These are phyloP conservation scores for Candida pseudoglaebosa DNA, from an alignment of 805 yeast species.

Conservation along the genomic window DNA sequence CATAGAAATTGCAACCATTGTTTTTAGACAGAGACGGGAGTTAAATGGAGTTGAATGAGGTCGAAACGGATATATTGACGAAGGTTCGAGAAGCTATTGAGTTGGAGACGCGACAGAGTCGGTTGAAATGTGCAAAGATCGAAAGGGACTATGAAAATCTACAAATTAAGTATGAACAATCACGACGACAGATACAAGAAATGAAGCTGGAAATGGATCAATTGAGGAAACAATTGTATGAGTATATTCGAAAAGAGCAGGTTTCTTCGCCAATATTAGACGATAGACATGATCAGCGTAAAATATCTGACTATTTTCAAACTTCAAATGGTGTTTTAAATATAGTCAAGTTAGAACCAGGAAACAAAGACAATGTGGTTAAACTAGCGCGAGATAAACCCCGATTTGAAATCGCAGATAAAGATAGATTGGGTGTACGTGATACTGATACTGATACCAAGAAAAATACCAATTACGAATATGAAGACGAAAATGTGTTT, in stretches of 20 bases:
- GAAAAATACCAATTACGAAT: background rate
- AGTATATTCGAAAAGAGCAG: background rate
- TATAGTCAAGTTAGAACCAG: background rate
- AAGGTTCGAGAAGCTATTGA: background rate
- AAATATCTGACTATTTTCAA: background rate
- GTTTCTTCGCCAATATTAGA: slow-evolving; percentile 4
- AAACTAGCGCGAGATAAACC: too few species aligned
- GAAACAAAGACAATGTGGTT: too few species aligned
- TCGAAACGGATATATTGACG: background rate
- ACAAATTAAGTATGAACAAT: background rate
- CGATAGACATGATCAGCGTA: background rate
- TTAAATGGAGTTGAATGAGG: slow-evolving; percentile 1
- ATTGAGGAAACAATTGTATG: slow-evolving; percentile 4
- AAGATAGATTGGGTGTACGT: too few species aligned
- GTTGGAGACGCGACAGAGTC: background rate
- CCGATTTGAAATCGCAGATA: too few species aligned
- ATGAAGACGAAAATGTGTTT: background rate
- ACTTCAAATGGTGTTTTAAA: background rate
- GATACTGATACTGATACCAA: background rate
- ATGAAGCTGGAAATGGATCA: slow-evolving; percentile 1
- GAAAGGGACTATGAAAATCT: background rate
- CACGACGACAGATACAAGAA: background rate
- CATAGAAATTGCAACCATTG: background rate
- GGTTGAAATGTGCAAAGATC: background rate
- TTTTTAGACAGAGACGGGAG: background rate